A percentile compares a stretch with the other conserved stretches of the same genome.
These are phyloP conservation scores for Pezicula radicicola DNA, from an alignment of 2,329 filamentous ascomycete genomes.

Conservation along the genomic window DNA sequence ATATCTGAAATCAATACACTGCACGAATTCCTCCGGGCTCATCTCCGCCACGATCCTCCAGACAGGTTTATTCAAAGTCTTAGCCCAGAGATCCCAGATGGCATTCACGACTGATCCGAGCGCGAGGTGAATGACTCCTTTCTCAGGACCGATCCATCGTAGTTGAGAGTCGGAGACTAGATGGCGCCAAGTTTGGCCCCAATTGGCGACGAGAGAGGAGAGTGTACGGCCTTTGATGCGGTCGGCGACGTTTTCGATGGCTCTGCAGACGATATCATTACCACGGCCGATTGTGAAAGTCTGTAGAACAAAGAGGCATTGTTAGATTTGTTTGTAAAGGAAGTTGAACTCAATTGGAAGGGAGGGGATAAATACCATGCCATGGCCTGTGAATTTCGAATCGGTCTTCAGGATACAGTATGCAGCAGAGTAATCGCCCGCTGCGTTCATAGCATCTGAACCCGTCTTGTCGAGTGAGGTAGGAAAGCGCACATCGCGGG, in stretches of 20 bases:
- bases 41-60: slow-evolving; percentile 87
- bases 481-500: slow-evolving; percentile 74
- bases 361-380: slow-evolving; percentile 56
- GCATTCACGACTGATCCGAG: slow-evolving; percentile 85
- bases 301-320: background rate
- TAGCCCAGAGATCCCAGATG: slow-evolving; percentile 90
- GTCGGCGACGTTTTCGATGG: slow-evolving; percentile 72
- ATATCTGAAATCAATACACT: slow-evolving; percentile 88
- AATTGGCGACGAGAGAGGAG: slow-evolving; percentile 70
- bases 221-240: slow-evolving; percentile 73
- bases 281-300: slow-evolving; percentile 81
- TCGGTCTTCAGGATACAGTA: slow-evolving; percentile 90
- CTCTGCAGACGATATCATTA: slow-evolving; percentile 84
- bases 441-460: slow-evolving; percentile 94
- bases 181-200: slow-evolving; percentile 84
- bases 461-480: slow-evolving; percentile 97
- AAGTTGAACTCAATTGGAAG: background rate
- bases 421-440: slow-evolving; percentile 89
- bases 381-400: slow-evolving; percentile 67
- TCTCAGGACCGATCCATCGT: slow-evolving; percentile 89
- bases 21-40: slow-evolving; percentile 79
- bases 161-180: slow-evolving; percentile 86
- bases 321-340: background rate
- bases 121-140: slow-evolving; percentile 87
- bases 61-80: slow-evolving; percentile 77